Base-by-base conservation (phyloP, 495 filamentous ascomycete genomes). In the Mytilinidion resinicola region DNA sequence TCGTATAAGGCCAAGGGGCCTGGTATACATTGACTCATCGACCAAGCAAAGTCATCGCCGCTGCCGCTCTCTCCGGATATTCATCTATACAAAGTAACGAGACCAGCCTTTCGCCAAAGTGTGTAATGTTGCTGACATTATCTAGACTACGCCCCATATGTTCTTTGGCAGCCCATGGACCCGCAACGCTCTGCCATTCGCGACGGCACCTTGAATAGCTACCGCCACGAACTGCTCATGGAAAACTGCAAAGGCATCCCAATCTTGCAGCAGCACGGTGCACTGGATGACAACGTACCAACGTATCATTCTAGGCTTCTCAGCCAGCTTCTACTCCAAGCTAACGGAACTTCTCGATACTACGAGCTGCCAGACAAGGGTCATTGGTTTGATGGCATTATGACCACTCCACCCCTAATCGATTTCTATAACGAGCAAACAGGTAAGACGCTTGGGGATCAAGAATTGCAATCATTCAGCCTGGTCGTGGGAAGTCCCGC, bases 11-110 rank as follows among this genome's bases (percentile, higher is more conserved):
- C 21, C 82, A 84, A 70, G 81, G 82, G 3, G 70, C 74, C 19
- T 84, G 82, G 82, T 81, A 81, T 67, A 68, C 73, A 11, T 66
- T 82, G 43, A 82, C 82, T 3, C 82, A 84, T 70, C 69, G 74
- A 48, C 83, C 78, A 19, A 81, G 84, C 58, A 81, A 77, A 35
- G 68, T 84, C 55, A 67, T 84, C 51, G 81, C 79, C 11, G 80
- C 77, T 49, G 76, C 78, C 38, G 77, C 82, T 42, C 62, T 83
- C 15, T 83, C 81, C 0, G 82, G 77, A 10, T 84, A 84, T 65
- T 74, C 77, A 11, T 84, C 80, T 0, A 82, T 85, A 51, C 78
- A 80, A 69, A 79, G 79, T 81, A 64, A 64, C 70, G 19, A 3
- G 11, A 15, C 9, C 46, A 19, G 25, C 14, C 6, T 30, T 12